Percentiles rank a stretch among this genome's conserved stretches.
phyloP scores from a whole-genome alignment of 768 basidiomycete species.

The Rhizopogon vesiculosus region DNA sequence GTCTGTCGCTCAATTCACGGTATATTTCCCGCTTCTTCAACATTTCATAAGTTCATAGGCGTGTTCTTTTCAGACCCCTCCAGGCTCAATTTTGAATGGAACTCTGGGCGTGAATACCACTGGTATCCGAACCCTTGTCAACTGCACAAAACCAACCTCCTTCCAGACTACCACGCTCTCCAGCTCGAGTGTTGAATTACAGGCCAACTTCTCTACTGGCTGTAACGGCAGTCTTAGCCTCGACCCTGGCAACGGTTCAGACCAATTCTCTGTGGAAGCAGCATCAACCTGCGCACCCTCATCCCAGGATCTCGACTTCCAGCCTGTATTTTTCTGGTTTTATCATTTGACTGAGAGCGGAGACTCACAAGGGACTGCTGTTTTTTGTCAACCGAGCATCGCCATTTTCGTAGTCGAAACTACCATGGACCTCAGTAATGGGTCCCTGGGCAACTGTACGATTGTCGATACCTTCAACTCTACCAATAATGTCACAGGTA shows the following conservation, averaged over 20 bases:
- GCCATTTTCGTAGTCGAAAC: slow-evolving; percentile 38
- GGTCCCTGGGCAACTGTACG: slow-evolving; percentile 35
- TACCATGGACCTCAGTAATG: slow-evolving; percentile 38
- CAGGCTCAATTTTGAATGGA: slow-evolving; percentile 42
- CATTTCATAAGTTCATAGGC: neutral
- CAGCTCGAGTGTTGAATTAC: slow-evolving; percentile 30
- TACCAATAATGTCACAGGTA: slow-evolving; percentile 50
- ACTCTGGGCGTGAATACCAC: slow-evolving; percentile 49
- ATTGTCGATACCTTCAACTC: slow-evolving; percentile 21
- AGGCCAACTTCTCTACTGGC: slow-evolving; percentile 42
- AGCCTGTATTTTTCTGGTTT: slow-evolving; percentile 69
- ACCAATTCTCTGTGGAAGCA: slow-evolving; percentile 49
- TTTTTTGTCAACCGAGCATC: slow-evolving; percentile 58
- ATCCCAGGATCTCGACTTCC: slow-evolving; percentile 32
- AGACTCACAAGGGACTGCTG: slow-evolving; percentile 37
- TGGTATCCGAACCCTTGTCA: slow-evolving; percentile 37
- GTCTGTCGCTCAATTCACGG: slow-evolving; percentile 52
- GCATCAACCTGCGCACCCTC: slow-evolving; percentile 25
- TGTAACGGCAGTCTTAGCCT: slow-evolving; percentile 38
- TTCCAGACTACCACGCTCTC: slow-evolving; percentile 16
- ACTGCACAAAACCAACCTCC: slow-evolving; percentile 40
- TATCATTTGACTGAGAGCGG: slow-evolving; percentile 31
- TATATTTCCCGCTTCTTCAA: slow-evolving; percentile 15
- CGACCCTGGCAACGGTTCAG: slow-evolving; percentile 28
- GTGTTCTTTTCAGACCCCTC: slow-evolving; percentile 34